These are phyloP conservation scores for Sarocladium oryzae DNA, from an alignment of 2,329 filamentous ascomycete genomes.

Conservation along the genomic window DNA sequence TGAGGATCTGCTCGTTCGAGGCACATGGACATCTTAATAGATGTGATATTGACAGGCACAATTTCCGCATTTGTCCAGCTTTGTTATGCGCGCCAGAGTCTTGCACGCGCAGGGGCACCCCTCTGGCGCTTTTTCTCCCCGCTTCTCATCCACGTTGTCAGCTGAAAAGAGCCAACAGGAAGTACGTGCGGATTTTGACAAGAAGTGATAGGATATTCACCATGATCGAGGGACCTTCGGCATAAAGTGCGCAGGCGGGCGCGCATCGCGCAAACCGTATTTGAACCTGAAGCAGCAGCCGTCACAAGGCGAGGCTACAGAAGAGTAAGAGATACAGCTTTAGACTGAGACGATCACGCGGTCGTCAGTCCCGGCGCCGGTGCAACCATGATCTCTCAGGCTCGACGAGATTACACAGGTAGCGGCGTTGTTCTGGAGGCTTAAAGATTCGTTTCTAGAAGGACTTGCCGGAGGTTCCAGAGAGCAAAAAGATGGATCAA, in stretches of 20 bases:
- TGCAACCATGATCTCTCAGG: background rate
- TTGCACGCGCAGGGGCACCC: background rate
- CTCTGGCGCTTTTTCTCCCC: background rate
- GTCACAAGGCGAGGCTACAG: background rate
- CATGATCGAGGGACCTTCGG: background rate
- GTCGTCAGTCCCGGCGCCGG: background rate
- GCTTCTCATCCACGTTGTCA: background rate
- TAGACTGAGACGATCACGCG: background rate
- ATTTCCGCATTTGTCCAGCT: slow-evolving; percentile 3
- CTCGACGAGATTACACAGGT: slow-evolving; percentile 3
- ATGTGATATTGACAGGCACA: slow-evolving; percentile 9
- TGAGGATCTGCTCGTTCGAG: slow-evolving; percentile 6
- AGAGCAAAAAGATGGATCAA: background rate
- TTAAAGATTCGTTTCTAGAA: slow-evolving; percentile 4
- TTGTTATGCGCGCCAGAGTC: slow-evolving; percentile 5
- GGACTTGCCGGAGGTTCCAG: background rate
- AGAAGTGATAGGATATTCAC: background rate
- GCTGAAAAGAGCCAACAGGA: background rate
- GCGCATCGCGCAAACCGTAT: background rate
- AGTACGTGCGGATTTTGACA: background rate
- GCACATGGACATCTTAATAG: slow-evolving; percentile 5
- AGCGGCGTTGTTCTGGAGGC: background rate
- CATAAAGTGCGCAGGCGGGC: background rate
- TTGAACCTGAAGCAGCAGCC: slow-evolving; percentile 4
- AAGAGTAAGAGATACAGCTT: too few species aligned